phyloP scores from a whole-genome alignment of 2,329 filamentous ascomycete genomes.

The Paecilomyces sp. region DNA sequence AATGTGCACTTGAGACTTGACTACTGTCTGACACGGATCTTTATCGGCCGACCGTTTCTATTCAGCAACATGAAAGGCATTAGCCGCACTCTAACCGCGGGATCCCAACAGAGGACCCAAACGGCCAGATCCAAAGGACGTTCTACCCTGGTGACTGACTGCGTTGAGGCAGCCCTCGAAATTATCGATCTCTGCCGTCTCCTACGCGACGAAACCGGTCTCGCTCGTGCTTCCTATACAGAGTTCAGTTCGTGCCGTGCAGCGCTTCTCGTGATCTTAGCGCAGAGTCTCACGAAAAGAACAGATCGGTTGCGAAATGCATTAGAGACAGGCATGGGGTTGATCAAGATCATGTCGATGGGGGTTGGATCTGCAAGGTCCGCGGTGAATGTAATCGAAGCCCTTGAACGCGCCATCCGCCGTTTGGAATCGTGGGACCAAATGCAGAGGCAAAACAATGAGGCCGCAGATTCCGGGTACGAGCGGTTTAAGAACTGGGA shows the following conservation, averaged over 20 bases:
- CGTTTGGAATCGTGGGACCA: slow-evolving; percentile 40
- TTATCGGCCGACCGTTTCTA: slow-evolving; percentile 48
- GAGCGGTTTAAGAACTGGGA: slow-evolving; percentile 48
- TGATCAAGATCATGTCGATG: slow-evolving; percentile 49
- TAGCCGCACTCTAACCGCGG: slow-evolving; percentile 12
- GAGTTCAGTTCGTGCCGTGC: slow-evolving; percentile 52
- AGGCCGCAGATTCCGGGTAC: slow-evolving; percentile 41
- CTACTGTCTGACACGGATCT: slow-evolving; percentile 48
- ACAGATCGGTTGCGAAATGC: slow-evolving; percentile 38
- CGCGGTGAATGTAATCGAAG: slow-evolving; percentile 47
- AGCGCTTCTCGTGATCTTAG: slow-evolving; percentile 43
- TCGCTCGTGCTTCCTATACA: slow-evolving; percentile 49
- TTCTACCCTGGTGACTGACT: slow-evolving; percentile 42
- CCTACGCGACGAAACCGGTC: slow-evolving; percentile 45
- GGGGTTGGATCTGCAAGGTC: slow-evolving; percentile 48
- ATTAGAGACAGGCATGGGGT: slow-evolving; percentile 42
- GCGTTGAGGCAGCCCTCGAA: slow-evolving; percentile 46
- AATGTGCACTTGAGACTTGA: slow-evolving; percentile 48
- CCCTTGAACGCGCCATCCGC: slow-evolving; percentile 43
- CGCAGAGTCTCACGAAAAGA: slow-evolving; percentile 32
- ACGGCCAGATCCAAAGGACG: slow-evolving; percentile 28
- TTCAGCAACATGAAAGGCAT: slow-evolving; percentile 33
- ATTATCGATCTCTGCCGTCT: slow-evolving; percentile 46
- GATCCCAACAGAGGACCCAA: slow-evolving; percentile 18
- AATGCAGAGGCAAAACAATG: slow-evolving; percentile 21